Base-by-base conservation (phyloP, 2,329 filamentous ascomycete species). In the Xylaria multiplex region DNA sequence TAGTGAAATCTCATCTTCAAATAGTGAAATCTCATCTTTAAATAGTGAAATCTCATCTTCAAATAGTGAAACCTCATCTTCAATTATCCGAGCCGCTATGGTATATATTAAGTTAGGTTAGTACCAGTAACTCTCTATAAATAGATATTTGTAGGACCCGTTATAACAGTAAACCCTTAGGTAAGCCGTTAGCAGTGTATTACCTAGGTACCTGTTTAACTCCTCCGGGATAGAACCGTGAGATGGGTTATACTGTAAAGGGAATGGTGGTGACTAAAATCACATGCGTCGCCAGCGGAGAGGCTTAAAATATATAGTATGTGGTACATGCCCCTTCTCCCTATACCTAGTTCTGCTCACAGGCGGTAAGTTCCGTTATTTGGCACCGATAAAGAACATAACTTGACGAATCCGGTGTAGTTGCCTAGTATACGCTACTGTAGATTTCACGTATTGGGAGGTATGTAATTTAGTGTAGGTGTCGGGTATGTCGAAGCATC, bases 341-440 rank as follows among this genome's bases (percentile, higher is more conserved):
- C 19, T 19, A 19, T 27, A 3, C 27, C 27, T 5, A 27, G 27
- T 27, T 27, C 27, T 27, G 27, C 27, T 27, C 27, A 54, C 32
- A 9, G 37, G 35, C 57, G 62, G 62, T 49, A 65, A 65, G n/a
- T 16, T 50, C 62, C 62, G 62, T 60, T 14, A 14, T 48, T 57
- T 22, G 27, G 16, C n/a, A 43, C 24, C 13, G 43, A 14, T 4
- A 27, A 45, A 61, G 40, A 54, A 24, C 8, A 54, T 8, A 16
- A 14, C 19, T 37, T 24, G 19, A 8, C 49, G 27, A n/a, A 30
- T 35, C 13, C 16, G 16, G 43, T 16, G 16, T 42, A 30, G 11
- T 7, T 27, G 27, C 5, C 27, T 27, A 27, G 27, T 3, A 27
- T 27, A 27, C 27, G 5, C 19, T 19, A 19, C 19, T 19, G 5